Percentiles rank a stretch among this genome's conserved stretches.
Evolutionary conservation across 257 asterid species (phyloP).

Genomic region (Forsythia suspensa): DNA sequence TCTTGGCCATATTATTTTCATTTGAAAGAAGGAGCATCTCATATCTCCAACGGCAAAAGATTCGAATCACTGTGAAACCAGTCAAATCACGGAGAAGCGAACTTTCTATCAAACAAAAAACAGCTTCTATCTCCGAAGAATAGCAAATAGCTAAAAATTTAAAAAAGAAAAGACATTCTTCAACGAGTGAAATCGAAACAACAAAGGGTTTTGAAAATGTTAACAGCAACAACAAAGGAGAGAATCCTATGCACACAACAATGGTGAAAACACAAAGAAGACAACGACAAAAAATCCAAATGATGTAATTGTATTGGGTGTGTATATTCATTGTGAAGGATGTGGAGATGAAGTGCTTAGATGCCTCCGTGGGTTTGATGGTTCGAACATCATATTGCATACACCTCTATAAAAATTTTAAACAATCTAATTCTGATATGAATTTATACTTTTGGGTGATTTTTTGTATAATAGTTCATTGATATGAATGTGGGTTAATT

Average conservation of each 20-base stretch:
- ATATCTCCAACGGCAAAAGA: no score
- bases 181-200: no score
- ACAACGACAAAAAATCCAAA: conserved; percentile 11
- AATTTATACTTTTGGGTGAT: neutral
- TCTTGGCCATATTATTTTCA: no score
- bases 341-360: conserved; percentile 40
- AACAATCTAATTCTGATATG: neutral
- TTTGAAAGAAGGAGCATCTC: no score
- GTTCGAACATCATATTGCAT: conserved; percentile 19
- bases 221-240: neutral
- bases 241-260: conserved; percentile 1
- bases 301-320: conserved; percentile 40
- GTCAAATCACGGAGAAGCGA: no score
- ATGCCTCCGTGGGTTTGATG: conserved; percentile 44
- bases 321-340: conserved; percentile 60
- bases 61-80: no score
- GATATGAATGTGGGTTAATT: neutral
- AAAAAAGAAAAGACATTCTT: no score
- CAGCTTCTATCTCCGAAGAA: no score
- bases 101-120: no score
- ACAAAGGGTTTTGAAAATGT: no score
- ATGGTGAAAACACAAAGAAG: conserved; percentile 4
- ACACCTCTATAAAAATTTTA: neutral
- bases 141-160: no score
- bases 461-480: neutral